Evolutionary conservation across 2,329 filamentous ascomycete species (phyloP), one percentile per base, ranked within the genome.

Genomic region (Zarea fungicola): DNA sequence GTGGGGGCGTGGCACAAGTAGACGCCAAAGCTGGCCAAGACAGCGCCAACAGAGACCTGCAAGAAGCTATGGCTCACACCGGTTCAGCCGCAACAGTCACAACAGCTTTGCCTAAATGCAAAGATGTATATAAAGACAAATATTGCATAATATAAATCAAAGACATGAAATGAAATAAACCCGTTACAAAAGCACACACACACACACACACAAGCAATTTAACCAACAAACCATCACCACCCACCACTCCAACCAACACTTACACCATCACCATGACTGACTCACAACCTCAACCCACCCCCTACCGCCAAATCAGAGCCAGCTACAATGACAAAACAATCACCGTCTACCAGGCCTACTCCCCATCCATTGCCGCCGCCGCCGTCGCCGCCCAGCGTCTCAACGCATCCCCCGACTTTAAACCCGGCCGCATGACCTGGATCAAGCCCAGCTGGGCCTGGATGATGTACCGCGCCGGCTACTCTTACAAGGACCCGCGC

Each of bases 381-480:
- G 80, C 80, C 5, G 67, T 83, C 6, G 45, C 62, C 3, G 48
- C 64, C 2, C 78, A 83, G 56, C 72, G 65, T 8, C 72, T 84
- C 34, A 63, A 72, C 41, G 74, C 77, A 0, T 78, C 75, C 1
- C 67, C 76, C 3, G 63, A 69, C 6, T 84, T 83, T 64, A 68
- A 63, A 13, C 65, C 66, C n/a, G 62, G 62, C 1, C 73, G 80
- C 44, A 83, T 82, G 79, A 84, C 80, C 4, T 84, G 81, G 81
- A 75, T 84, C 55, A 84, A 84, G 57, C 80, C 80, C 0, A 77
- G 73, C 51, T 84, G 79, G 73, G 66, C 69, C 40, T 84, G 81
- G 81, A 80, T 83, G 74, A 75, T 82, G 63, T 83, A 84, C 59
- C 78, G 81, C 41, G 70, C 72, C 18, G 80, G 79, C 14, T 84